Evolutionary conservation across 2,329 filamentous ascomycete genomes (phyloP), one percentile per base, ranked within the genome.

Genomic region (Colletotrichum eremochloae): DNA sequence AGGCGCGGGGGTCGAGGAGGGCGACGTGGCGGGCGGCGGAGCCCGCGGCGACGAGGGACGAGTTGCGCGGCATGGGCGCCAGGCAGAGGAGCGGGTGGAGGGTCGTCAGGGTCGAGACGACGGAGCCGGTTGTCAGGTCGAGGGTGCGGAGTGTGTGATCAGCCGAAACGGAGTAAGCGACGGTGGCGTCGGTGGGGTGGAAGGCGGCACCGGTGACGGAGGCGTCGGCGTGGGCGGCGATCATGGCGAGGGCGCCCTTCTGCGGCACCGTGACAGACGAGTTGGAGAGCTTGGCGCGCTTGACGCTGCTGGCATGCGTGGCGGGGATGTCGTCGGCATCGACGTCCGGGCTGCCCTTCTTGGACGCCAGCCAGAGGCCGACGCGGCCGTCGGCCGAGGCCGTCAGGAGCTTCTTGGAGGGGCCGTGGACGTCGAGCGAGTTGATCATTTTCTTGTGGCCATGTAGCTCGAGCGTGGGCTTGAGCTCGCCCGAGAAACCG

Each of bases 111-210:
- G 94, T 94, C 79, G 94, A 94, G 53, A 98, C 94, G 71, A 94
- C 89, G 38, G 87, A 85, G 67, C 90, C 87, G 1, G 96, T 98
- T 0, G 95, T 92, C 58, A 99, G 88, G 84, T 99, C 96, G 84
- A 97, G 93, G 0, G 96, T 98, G 75, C 92, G 92, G 76, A 98
- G 86, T 1, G 93, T 93, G 86, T 97, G 95, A 84, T 99, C 97
- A 84, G 94, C 93, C 24, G 95, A 97, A 31, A 92, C 91, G 1
- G 94, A 96, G 86, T 99, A 98, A 58, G 93, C 96, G 52, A 98
- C 94, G 18, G 94, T 97, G 14, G 91, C 84, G 82, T 98, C 96
- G 66, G 90, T 87, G 5, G 92, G 92, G 82, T 97, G 94, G 85
- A 99, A 98, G 60, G 94, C 88, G 48, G 92, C 93, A 66, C 92